These are phyloP conservation scores for Aspergillus eucalypticola DNA, from an alignment of 2,329 filamentous ascomycete genomes.

Conservation along the genomic window DNA sequence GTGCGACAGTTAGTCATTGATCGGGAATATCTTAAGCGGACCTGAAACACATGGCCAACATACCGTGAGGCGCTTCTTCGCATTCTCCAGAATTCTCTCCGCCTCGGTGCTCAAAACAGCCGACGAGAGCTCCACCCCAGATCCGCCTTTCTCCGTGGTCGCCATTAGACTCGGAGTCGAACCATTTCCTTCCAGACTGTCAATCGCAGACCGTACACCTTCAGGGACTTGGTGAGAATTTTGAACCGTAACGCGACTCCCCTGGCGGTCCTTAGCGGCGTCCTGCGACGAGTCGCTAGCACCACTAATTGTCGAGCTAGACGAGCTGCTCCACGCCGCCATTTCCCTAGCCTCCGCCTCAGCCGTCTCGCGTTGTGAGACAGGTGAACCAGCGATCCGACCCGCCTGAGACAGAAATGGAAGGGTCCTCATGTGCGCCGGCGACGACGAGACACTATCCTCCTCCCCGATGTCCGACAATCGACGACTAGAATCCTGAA, in stretches of 20 bases:
- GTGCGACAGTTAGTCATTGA: constrained; percentile 17
- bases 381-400: constrained; percentile 21
- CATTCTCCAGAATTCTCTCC: constrained; percentile 88
- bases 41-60: constrained; percentile 36
- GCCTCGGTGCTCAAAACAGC: constrained; percentile 77
- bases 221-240: background rate
- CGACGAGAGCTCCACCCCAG: constrained; percentile 68
- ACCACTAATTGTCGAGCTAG: constrained; percentile 40
- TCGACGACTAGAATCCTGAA: constrained; percentile 42
- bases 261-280: constrained; percentile 11
- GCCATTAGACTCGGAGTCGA: constrained; percentile 37
- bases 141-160: constrained; percentile 41
- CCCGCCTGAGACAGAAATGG: constrained; percentile 12
- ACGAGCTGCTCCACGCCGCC: constrained; percentile 35
- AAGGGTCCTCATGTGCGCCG: constrained; percentile 19
- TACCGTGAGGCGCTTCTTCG: constrained; percentile 84
- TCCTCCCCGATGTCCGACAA: constrained; percentile 51
- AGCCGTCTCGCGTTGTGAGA: constrained; percentile 50
- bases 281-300: constrained; percentile 28
- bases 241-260: constrained; percentile 5
- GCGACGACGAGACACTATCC: constrained; percentile 34
- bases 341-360: constrained; percentile 52
- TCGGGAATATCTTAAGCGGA: background rate
- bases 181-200: constrained; percentile 21
- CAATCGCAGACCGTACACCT: background rate